These are phyloP conservation scores for Oryza coarctata DNA, from an alignment of 176 grass and related monocot genomes.

Conservation along the genomic window DNA sequence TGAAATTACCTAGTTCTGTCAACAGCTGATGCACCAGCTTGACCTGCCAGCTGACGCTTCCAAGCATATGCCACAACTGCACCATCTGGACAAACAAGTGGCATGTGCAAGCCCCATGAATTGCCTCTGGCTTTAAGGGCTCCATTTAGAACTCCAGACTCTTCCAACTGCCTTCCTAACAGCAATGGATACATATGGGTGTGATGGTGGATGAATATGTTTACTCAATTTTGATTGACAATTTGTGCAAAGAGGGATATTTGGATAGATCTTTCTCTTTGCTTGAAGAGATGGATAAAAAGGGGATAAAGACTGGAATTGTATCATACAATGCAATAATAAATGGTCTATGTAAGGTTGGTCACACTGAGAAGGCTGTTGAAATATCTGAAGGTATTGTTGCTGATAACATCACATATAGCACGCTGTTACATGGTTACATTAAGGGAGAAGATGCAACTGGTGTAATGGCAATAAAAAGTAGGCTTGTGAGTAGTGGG, in stretches of 20 bases:
- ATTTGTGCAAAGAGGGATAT: slow-evolving; percentile 56
- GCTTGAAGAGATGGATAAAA: slow-evolving; percentile 59
- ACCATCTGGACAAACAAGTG: slow-evolving; percentile 98
- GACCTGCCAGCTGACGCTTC: slow-evolving; percentile 97
- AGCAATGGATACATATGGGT: slow-evolving; percentile 23
- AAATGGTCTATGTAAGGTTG: slow-evolving; percentile 79
- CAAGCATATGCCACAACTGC: slow-evolving; percentile 99
- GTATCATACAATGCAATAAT: slow-evolving; percentile 66
- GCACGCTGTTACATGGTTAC: slow-evolving; percentile 77
- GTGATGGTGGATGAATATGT: slow-evolving; percentile 61
- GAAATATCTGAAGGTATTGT: slow-evolving; percentile 60
- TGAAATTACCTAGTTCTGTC: slow-evolving; percentile 81
- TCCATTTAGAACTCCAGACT: slow-evolving; percentile 80
- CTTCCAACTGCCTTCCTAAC: slow-evolving; percentile 86
- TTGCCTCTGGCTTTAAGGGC: slow-evolving; percentile 85
- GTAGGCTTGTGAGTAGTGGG: slow-evolving; percentile 53
- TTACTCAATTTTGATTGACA: slow-evolving; percentile 68
- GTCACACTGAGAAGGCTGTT: slow-evolving; percentile 49
- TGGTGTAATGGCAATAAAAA: slow-evolving; percentile 50
- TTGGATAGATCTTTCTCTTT: slow-evolving; percentile 59
- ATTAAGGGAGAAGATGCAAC: slow-evolving; percentile 48
- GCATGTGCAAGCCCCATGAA: slow-evolving; percentile 99
- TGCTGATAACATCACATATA: slow-evolving; percentile 85
- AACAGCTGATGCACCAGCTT: slow-evolving; percentile 98
- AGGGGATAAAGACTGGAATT: slow-evolving; percentile 50